Conservation (phyloP, 106 monocot genomes). For the Ottelia alismoides region DNA sequence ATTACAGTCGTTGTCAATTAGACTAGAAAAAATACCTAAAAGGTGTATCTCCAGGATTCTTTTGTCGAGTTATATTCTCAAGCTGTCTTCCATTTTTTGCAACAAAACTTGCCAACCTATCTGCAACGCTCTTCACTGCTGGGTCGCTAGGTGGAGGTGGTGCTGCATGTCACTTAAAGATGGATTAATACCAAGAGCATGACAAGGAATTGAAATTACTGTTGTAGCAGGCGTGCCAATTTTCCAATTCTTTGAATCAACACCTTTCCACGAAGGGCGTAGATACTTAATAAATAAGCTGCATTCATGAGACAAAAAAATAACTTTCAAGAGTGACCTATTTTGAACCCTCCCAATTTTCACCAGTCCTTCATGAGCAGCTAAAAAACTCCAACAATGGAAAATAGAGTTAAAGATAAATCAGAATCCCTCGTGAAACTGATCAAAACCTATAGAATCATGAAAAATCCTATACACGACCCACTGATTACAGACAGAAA, state of each 20-base stretch:
- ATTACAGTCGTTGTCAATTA: too few relatives aligned
- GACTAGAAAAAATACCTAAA: conserved; percentile 51
- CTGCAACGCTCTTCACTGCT: conserved; percentile 77
- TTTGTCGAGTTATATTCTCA: conserved; percentile 84
- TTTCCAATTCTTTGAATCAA: conserved; percentile 81
- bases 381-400: too few relatives aligned
- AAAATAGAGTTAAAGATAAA: too few relatives aligned
- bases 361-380: too few relatives aligned
- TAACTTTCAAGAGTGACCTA: conserved; percentile 34
- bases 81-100: conserved; percentile 92
- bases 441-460: too few relatives aligned
- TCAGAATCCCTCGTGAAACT: too few relatives aligned
- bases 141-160: conserved; percentile 66
- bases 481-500: too few relatives aligned
- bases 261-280: conserved; percentile 56
- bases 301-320: conserved; percentile 43
- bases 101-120: conserved; percentile 83
- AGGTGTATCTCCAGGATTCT: conserved; percentile 95
- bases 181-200: conserved; percentile 85
- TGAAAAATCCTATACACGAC: too few relatives aligned
- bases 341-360: too few relatives aligned
- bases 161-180: conserved; percentile 98
- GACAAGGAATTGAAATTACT: conserved; percentile 68
- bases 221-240: conserved; percentile 51
- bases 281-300: conserved; percentile 48